Percentiles rank a stretch among this genome's conserved stretches.
phyloP scores from a whole-genome alignment of 495 filamentous ascomycete genomes.

The Penicillium odoratum region DNA sequence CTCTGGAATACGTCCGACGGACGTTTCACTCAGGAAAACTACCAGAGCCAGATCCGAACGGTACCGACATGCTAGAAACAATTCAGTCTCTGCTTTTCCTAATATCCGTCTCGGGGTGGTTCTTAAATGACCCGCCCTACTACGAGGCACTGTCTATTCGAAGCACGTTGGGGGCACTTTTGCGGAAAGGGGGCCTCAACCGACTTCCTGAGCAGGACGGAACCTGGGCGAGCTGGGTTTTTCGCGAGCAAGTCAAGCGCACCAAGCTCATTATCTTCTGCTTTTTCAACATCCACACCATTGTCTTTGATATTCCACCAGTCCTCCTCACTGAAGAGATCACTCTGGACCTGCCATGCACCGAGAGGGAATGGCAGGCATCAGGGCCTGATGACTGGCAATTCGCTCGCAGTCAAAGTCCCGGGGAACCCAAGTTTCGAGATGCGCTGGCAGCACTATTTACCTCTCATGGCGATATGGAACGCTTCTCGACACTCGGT shows the following conservation, averaged over 20 bases:
- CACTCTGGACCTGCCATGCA: constrained; percentile 58
- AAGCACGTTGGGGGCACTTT: constrained; percentile 37
- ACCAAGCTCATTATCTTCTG: constrained; percentile 51
- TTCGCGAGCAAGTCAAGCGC: constrained; percentile 42
- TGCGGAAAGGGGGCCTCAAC: constrained; percentile 37
- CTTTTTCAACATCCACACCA: constrained; percentile 52
- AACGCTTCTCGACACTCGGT: constrained; percentile 57
- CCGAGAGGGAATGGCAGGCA: constrained; percentile 44
- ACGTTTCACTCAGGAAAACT: constrained; percentile 30
- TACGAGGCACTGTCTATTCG: constrained; percentile 35
- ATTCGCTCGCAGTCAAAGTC: constrained; percentile 26
- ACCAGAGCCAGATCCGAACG: constrained; percentile 19
- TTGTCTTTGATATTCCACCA: constrained; percentile 51
- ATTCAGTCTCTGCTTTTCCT: constrained; percentile 36
- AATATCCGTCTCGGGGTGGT: constrained; percentile 39
- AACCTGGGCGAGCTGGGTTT: constrained; percentile 51
- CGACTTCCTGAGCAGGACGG: constrained; percentile 35
- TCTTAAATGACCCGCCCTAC: constrained; percentile 38
- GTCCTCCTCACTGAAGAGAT: constrained; percentile 63
- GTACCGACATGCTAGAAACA: constrained; percentile 32
- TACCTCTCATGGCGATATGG: constrained; percentile 20
- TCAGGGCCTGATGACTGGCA: constrained; percentile 29
- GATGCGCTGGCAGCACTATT: constrained; percentile 35
- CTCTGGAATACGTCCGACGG: constrained; percentile 38
- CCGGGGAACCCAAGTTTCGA: constrained; percentile 35